These are phyloP conservation scores for Kodamaea jinghongensis DNA, from an alignment of 805 yeast species.

Conservation along the genomic window DNA sequence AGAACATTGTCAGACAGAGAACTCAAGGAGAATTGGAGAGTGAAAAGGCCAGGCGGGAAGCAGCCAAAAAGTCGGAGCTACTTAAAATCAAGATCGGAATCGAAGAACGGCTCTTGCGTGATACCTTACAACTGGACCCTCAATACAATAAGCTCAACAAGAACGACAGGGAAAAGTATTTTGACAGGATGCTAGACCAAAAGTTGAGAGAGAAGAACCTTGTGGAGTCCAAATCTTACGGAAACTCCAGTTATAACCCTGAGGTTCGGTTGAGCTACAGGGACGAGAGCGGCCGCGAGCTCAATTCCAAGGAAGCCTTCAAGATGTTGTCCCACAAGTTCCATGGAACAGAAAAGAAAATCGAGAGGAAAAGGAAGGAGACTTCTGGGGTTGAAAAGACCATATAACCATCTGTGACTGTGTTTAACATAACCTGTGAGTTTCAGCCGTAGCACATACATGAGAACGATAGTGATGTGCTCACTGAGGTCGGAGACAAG, in stretches of 20 bases:
- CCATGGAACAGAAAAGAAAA: constrained; percentile 50
- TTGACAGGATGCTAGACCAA: constrained; percentile 29
- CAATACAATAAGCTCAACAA: constrained; percentile 24
- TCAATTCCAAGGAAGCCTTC: constrained; percentile 69
- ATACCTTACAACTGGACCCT: constrained; percentile 27
- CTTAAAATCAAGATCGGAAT: constrained; percentile 27
- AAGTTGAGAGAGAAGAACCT: constrained; percentile 27
- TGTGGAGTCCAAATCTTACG: constrained; percentile 8
- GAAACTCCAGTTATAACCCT: constrained; percentile 39
- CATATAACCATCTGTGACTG: no score
- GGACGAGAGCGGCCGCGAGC: constrained; percentile 60
- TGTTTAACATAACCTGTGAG: no score
- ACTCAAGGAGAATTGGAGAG: constrained; percentile 13
- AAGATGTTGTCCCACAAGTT: constrained; percentile 74
- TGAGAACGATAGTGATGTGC: no score
- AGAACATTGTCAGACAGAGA: constrained; percentile 15
- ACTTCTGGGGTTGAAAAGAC: background rate
- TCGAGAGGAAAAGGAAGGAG: constrained; percentile 10
- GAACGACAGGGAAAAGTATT: constrained; percentile 26
- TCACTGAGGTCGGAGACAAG: no score
- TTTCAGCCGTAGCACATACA: no score
- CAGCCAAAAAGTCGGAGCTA: constrained; percentile 28
- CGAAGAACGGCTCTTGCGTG: constrained; percentile 32
- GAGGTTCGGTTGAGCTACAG: constrained; percentile 53
- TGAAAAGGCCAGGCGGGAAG: constrained; percentile 18